Evolutionary conservation across 306 rosid genomes (phyloP), one percentile per base, ranked within the genome.

Genomic region (Astragalus glycyphyllos): DNA sequence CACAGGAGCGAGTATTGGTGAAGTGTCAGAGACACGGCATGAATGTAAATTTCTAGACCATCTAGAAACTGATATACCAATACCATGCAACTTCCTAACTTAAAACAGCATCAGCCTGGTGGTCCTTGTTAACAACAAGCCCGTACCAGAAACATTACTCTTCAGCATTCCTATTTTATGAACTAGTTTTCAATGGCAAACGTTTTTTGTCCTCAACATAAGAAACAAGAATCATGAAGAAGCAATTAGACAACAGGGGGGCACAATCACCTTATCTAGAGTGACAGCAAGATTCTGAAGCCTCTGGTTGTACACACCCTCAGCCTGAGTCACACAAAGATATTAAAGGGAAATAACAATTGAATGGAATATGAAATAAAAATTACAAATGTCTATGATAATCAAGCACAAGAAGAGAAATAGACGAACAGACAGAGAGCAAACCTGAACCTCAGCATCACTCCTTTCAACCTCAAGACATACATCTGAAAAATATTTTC

Each of bases 211-310:
- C 15, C 11, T 35, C 65, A 34, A 14, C 40, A 35, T 63, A 58
- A 17, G 23, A 62, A 72, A 16, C 31, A 20, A 74, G 62, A 65
- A 53, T 59, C 35, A 16, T 7, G 16, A 44, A 73, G n/a, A 49
- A 8, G 48, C 45, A 68, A 56, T 48, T 47, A 68, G 50, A 46
- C 20, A 64, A 13, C 12, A 4, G 80, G 8, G 53, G 40, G 8
- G 48, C 38, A 76, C 37, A 80, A 69, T 73, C 77, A 95, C 99
- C 99, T 91, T 95, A 84, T 95, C 99, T 12, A 95, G 96, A 79
- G 99, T 95, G 78, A 95, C 92, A 40, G 99, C 97, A 80, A 95
- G 87, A 81, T 95, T 95, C 84, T 95, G 97, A 77, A 95, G 97
- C 88, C 99, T 91, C 79, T 95, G 99, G 80, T 95, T 95, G 87